Conservation (phyloP, 2,329 filamentous ascomycete genomes). For the Cryphonectria nitschkei region DNA sequence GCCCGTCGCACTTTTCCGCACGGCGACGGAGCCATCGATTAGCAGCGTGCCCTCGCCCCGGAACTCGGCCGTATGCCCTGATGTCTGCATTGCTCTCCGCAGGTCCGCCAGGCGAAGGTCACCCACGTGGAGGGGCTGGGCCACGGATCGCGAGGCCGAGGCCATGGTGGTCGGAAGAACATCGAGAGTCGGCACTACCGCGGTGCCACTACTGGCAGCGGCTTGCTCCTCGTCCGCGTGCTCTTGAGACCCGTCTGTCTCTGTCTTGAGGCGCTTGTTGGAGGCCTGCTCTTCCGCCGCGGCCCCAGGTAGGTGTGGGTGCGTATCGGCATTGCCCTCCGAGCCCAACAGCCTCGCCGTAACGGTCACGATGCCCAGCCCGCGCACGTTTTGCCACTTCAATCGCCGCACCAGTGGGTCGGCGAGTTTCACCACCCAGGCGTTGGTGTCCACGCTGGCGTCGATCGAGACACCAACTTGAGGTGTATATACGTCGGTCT, state of each 20-base stretch:
- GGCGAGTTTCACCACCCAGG: constrained; percentile 92
- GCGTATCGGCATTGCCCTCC: constrained; percentile 46
- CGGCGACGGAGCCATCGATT: constrained; percentile 84
- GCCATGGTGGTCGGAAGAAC: constrained; percentile 63
- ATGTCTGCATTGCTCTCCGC: constrained; percentile 77
- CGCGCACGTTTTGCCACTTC: constrained; percentile 93
- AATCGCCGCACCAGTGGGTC: constrained; percentile 82
- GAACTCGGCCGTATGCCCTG: constrained; percentile 89
- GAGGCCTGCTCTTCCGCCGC: constrained; percentile 50
- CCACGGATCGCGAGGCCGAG: constrained; percentile 74
- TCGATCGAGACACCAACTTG: constrained; percentile 74
- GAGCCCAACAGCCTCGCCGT: constrained; percentile 66
- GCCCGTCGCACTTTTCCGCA: constrained; percentile 85
- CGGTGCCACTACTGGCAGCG: constrained; percentile 29
- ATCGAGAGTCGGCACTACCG: constrained; percentile 54
- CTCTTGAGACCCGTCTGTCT: constrained; percentile 34
- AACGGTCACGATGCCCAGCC: constrained; percentile 88
- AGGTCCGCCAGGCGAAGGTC: constrained; percentile 89
- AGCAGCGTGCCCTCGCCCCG: constrained; percentile 89
- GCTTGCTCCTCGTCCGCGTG: constrained; percentile 31
- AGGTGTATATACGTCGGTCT: constrained; percentile 81
- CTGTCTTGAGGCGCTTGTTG: constrained; percentile 56
- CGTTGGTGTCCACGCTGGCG: constrained; percentile 95
- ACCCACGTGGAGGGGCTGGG: constrained; percentile 91
- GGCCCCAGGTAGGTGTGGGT: constrained; percentile 35